These are phyloP conservation scores for Xylaria castorea DNA, from an alignment of 495 filamentous ascomycete species.

Conservation along the genomic window DNA sequence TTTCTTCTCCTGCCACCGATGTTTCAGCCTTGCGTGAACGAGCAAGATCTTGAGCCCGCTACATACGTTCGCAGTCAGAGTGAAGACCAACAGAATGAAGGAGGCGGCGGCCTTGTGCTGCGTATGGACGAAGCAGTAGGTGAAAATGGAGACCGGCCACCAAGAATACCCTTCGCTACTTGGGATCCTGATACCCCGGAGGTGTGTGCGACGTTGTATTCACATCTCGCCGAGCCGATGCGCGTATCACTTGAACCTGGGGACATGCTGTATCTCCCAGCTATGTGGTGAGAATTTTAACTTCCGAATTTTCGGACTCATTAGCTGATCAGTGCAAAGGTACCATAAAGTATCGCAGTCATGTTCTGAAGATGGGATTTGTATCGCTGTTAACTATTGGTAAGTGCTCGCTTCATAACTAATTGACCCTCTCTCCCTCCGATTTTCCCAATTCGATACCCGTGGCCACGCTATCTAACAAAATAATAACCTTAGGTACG, in stretches of 20 bases:
- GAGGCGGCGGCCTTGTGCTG: constrained; percentile 42
- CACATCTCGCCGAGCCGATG: constrained; percentile 59
- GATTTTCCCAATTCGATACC: neutral
- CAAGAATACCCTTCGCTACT: constrained; percentile 64
- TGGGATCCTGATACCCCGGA: constrained; percentile 72
- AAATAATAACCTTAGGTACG: constrained; percentile 58
- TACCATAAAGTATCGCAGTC: constrained; percentile 74
- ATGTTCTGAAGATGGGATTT: constrained; percentile 66
- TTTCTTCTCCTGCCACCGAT: constrained; percentile 73
- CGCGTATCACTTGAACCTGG: constrained; percentile 68
- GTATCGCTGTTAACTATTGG: constrained; percentile 82
- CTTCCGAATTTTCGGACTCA: neutral
- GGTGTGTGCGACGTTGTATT: constrained; percentile 58
- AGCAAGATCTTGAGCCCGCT: constrained; percentile 56
- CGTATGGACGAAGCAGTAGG: constrained; percentile 42
- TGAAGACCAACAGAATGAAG: constrained; percentile 31
- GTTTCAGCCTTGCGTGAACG: constrained; percentile 67
- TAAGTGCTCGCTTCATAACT: constrained; percentile 43
- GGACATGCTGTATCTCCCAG: constrained; percentile 81
- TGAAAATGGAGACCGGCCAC: constrained; percentile 24
- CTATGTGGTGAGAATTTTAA: constrained; percentile 66
- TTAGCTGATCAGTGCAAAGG: constrained; percentile 35
- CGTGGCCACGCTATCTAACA: constrained; percentile 6
- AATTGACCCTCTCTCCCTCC: neutral
- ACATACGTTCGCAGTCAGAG: constrained; percentile 52